phyloP scores from a whole-genome alignment of 257 asterid genomes.

The Plantago elongata region DNA sequence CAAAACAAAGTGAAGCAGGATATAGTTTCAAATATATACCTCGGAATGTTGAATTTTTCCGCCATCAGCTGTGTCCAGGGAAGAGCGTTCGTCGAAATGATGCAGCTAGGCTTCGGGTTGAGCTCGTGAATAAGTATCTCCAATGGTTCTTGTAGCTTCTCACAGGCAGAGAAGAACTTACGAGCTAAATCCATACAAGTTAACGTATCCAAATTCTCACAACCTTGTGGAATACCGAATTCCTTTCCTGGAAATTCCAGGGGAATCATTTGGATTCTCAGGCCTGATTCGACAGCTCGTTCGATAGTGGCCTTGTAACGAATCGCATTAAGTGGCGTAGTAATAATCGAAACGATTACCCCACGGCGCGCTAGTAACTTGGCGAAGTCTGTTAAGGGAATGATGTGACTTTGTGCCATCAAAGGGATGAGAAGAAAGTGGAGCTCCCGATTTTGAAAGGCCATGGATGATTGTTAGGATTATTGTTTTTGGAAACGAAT shows the following conservation, averaged over 20 bases:
- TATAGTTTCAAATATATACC: constrained; percentile 47
- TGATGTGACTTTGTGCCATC: constrained; percentile 59
- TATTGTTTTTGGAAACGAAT: background rate
- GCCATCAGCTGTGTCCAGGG: constrained; percentile 46
- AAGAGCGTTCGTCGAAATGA: constrained; percentile 43
- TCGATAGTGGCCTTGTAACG: constrained; percentile 27
- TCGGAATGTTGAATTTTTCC: constrained; percentile 30
- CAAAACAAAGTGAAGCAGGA: constrained; percentile 54
- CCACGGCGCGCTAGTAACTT: constrained; percentile 38
- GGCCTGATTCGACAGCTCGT: constrained; percentile 17
- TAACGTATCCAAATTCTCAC: constrained; percentile 52
- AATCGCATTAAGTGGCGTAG: constrained; percentile 40
- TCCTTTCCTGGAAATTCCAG: constrained; percentile 43
- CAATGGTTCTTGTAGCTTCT: constrained; percentile 29
- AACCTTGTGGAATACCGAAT: constrained; percentile 52
- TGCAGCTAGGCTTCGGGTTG: constrained; percentile 42
- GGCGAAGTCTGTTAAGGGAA: constrained; percentile 56
- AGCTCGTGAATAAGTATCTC: constrained; percentile 27
- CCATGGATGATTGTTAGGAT: constrained; percentile 24
- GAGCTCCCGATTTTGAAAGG: constrained; percentile 19
- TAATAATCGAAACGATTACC: constrained; percentile 36
- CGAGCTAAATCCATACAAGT: constrained; percentile 23
- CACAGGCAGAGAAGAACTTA: constrained; percentile 34
- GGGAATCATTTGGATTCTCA: constrained; percentile 29
- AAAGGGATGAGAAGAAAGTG: constrained; percentile 52